phyloP scores from a whole-genome alignment of 23 red algal species.

The Pyropia haitanensis region DNA sequence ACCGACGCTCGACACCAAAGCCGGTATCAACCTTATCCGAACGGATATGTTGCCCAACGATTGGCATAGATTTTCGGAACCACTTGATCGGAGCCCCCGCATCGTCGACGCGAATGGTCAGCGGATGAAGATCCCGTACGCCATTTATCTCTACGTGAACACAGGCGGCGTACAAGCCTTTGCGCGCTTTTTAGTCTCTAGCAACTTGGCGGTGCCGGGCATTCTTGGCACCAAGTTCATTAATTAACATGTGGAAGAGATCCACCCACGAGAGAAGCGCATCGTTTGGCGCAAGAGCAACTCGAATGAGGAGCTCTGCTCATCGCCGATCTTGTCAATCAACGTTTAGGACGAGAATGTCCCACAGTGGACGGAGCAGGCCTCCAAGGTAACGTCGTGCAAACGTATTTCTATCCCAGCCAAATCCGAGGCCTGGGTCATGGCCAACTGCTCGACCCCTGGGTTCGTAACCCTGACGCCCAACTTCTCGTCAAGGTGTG shows the following conservation, averaged over 20 bases:
- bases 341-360: background rate
- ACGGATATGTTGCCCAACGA: background rate
- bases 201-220: background rate
- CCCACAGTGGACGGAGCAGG: no score
- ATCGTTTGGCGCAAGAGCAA: background rate
- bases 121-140: background rate
- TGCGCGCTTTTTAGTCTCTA: background rate
- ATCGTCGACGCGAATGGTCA: background rate
- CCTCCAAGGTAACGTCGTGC: no score
- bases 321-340: background rate
- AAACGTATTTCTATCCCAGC: background rate
- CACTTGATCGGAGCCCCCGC: background rate
- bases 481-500: background rate
- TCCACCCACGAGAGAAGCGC: background rate
- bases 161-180: background rate
- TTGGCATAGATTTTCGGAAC: background rate
- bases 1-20: no score
- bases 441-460: background rate
- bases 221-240: background rate
- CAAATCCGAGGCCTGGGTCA: constrained; percentile 1
- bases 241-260: background rate
- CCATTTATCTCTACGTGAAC: background rate
- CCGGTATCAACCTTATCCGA: no score
- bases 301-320: background rate
- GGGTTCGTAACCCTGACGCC: constrained; percentile 1